These are phyloP conservation scores for Dioszegia hungarica DNA, from an alignment of 768 basidiomycete genomes.

Conservation along the genomic window DNA sequence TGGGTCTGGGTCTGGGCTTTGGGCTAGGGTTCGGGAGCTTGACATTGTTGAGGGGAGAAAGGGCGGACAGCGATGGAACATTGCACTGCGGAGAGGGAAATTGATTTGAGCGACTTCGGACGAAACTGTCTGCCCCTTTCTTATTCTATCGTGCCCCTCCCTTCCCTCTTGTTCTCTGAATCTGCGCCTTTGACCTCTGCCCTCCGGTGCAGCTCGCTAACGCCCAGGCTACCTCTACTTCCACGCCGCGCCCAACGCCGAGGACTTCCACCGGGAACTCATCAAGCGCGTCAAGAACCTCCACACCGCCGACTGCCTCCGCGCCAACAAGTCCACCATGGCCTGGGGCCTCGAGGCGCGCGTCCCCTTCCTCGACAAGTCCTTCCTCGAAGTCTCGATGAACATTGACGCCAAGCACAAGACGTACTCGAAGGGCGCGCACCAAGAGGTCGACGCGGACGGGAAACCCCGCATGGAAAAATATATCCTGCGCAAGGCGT, in stretches of 20 bases:
- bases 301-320: constrained; percentile 92
- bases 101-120: too few relatives aligned
- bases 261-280: constrained; percentile 89
- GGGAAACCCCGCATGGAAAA: constrained; percentile 94
- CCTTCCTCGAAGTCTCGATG: constrained; percentile 91
- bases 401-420: constrained; percentile 81
- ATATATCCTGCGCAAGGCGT: constrained; percentile 95
- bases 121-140: too few relatives aligned
- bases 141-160: too few relatives aligned
- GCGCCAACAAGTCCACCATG: constrained; percentile 99
- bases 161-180: too few relatives aligned
- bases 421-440: constrained; percentile 75
- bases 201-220: too few relatives aligned
- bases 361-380: constrained; percentile 96
- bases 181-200: too few relatives aligned
- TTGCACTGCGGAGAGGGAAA: too few relatives aligned
- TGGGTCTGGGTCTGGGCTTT: too few relatives aligned
- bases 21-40: too few relatives aligned
- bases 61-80: too few relatives aligned
- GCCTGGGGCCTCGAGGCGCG: constrained; percentile 99
- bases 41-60: too few relatives aligned
- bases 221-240: constrained; percentile 86
- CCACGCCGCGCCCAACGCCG: constrained; percentile 87
- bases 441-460: constrained; percentile 72
- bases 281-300: constrained; percentile 94